These are phyloP conservation scores for Yarrowia sp. DNA, from an alignment of 805 yeast genomes.

Conservation along the genomic window DNA sequence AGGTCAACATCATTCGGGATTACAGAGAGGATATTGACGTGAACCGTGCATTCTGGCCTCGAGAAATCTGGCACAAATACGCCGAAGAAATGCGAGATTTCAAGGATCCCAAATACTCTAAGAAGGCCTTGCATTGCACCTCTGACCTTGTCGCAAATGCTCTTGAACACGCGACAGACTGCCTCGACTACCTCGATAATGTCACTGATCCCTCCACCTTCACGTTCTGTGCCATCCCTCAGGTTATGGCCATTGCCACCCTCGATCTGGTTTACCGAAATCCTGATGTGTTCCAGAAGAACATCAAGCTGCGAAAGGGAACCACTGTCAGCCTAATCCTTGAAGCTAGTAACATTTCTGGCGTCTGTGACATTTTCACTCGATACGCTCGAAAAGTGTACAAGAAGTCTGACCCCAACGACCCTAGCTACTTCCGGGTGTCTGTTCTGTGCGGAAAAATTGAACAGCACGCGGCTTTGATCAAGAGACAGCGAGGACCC, in stretches of 20 bases:
- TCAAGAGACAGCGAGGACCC: slow-evolving; percentile 38
- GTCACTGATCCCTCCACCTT: slow-evolving; percentile 83
- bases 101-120: slow-evolving; percentile 55
- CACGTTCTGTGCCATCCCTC: slow-evolving; percentile 96
- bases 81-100: slow-evolving; percentile 68
- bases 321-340: slow-evolving; percentile 79
- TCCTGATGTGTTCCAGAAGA: slow-evolving; percentile 67
- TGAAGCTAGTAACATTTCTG: slow-evolving; percentile 73
- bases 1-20: slow-evolving; percentile 95
- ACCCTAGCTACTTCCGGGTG: slow-evolving; percentile 83
- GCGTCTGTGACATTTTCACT: slow-evolving; percentile 78
- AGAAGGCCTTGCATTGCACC: slow-evolving; percentile 74
- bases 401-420: slow-evolving; percentile 76
- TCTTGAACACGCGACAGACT: slow-evolving; percentile 77
- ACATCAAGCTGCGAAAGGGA: slow-evolving; percentile 91
- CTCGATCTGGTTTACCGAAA: slow-evolving; percentile 85
- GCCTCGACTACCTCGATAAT: slow-evolving; percentile 73
- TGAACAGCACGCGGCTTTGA: slow-evolving; percentile 75
- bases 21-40: slow-evolving; percentile 90
- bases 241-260: slow-evolving; percentile 98
- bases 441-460: slow-evolving; percentile 87
- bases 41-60: slow-evolving; percentile 95
- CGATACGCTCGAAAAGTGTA: slow-evolving; percentile 77
- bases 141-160: slow-evolving; percentile 83
- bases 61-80: slow-evolving; percentile 88